These are phyloP conservation scores for Thraustochytrium striatum DNA, from an alignment of 352 stramenopile species.

Conservation along the genomic window DNA sequence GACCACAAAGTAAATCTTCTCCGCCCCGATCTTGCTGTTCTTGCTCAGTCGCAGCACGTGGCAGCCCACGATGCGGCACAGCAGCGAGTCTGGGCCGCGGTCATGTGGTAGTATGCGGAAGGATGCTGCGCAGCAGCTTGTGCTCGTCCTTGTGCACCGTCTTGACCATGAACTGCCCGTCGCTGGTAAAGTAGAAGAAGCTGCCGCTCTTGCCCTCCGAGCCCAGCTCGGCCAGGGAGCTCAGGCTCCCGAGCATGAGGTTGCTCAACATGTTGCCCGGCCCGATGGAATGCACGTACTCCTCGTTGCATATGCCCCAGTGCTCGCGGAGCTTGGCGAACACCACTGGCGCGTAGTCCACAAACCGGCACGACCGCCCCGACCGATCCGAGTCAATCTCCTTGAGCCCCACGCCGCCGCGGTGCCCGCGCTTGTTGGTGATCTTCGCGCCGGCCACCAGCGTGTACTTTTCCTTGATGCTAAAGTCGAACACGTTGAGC, in stretches of 20 bases:
- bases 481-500: conserved; percentile 60
- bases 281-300: conserved; percentile 77
- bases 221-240: conserved; percentile 52
- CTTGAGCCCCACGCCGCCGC: conserved; percentile 60
- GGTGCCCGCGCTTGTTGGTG: conserved; percentile 46
- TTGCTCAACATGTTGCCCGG: conserved; percentile 51
- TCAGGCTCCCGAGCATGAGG: conserved; percentile 53
- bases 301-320: conserved; percentile 77
- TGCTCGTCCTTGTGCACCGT: conserved; percentile 95
- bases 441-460: conserved; percentile 47
- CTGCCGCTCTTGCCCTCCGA: conserved; percentile 79
- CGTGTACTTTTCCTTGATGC: conserved; percentile 71
- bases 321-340: conserved; percentile 77
- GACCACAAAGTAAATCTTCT: conserved; percentile 88
- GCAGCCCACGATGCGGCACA: conserved; percentile 94
- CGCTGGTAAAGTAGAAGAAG: conserved; percentile 98
- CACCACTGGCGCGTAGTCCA: conserved; percentile 75
- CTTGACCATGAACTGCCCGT: conserved; percentile 98
- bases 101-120: conserved; percentile 95
- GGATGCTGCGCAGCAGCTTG: conserved; percentile 92
- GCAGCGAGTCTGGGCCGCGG: conserved; percentile 92
- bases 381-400: conserved; percentile 47
- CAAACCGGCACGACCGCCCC: conserved; percentile 70
- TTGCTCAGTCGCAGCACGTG: conserved; percentile 73
- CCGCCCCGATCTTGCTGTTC: conserved; percentile 80